These are phyloP conservation scores for Magnusiomyces suaveolens DNA, from an alignment of 1,139 yeast species.

Conservation along the genomic window DNA sequence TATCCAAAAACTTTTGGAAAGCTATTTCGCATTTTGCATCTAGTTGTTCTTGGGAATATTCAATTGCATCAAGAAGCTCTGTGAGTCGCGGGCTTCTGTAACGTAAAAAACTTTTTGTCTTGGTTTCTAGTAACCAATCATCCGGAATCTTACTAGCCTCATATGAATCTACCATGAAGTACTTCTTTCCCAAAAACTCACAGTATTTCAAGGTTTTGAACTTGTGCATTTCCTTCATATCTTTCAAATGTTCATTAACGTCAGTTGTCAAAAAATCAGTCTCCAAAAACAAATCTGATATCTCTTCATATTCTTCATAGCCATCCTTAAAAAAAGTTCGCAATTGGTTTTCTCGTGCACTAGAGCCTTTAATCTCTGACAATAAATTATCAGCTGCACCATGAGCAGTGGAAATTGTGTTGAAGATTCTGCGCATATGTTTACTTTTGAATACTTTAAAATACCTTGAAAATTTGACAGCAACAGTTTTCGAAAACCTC, in stretches of 20 bases:
- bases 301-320: conserved; percentile 26
- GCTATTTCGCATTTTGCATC: conserved; percentile 46
- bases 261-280: conserved; percentile 30
- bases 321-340: conserved; percentile 26
- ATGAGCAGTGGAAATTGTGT: conserved; percentile 19
- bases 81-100: conserved; percentile 56
- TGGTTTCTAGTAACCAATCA: conserved; percentile 67
- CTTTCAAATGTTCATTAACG: conserved; percentile 43
- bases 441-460: conserved; percentile 22
- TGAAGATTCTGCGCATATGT: conserved; percentile 30
- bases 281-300: conserved; percentile 12
- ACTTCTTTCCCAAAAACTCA: conserved; percentile 43
- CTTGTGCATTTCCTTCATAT: conserved; percentile 39
- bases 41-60: conserved; percentile 55
- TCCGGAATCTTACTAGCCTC: conserved; percentile 51
- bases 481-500: not conserved
- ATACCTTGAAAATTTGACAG: not conserved
- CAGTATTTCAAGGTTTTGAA: conserved; percentile 51
- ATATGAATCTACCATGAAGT: conserved; percentile 63
- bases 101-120: conserved; percentile 62
- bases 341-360: conserved; percentile 47
- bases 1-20: conserved; percentile 42
- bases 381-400: conserved; percentile 33
- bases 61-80: conserved; percentile 44
- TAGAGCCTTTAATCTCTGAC: conserved; percentile 44